Evolutionary conservation across 1,139 yeast genomes (phyloP).

Genomic region (Scheffersomyces quercinus): DNA sequence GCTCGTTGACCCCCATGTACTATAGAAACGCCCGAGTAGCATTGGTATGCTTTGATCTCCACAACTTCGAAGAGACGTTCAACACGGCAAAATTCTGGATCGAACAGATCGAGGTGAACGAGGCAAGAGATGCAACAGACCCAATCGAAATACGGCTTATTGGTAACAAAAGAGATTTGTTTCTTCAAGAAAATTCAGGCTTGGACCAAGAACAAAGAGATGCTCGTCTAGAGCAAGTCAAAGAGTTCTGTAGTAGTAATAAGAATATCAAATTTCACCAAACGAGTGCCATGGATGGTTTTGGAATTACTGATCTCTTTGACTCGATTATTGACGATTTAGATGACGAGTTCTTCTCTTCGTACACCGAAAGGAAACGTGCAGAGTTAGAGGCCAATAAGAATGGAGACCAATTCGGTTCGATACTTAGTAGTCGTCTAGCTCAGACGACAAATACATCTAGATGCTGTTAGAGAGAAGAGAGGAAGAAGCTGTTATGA

Average conservation of each 20-base stretch:
- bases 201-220: constrained; percentile 1
- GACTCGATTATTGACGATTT: constrained; percentile 45
- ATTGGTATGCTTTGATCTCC: constrained; percentile 38
- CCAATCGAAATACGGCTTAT: constrained; percentile 16
- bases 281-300: constrained; percentile 52
- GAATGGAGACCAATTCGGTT: background rate
- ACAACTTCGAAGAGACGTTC: constrained; percentile 34
- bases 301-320: constrained; percentile 45
- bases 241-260: constrained; percentile 7
- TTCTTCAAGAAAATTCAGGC: background rate
- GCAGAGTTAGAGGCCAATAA: background rate
- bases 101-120: constrained; percentile 37
- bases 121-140: constrained; percentile 19
- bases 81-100: constrained; percentile 47
- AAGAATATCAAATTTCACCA: constrained; percentile 17
- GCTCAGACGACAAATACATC: background rate
- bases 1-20: constrained; percentile 50
- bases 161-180: constrained; percentile 16
- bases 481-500: background rate
- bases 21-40: constrained; percentile 43
- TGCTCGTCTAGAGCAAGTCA: constrained; percentile 3
- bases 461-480: constrained; percentile 3
- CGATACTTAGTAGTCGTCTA: background rate
- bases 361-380: constrained; percentile 3
- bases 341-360: constrained; percentile 25